Evolutionary conservation across 2,329 filamentous ascomycete genomes (phyloP).

Genomic region (Trichoderma sp.): DNA sequence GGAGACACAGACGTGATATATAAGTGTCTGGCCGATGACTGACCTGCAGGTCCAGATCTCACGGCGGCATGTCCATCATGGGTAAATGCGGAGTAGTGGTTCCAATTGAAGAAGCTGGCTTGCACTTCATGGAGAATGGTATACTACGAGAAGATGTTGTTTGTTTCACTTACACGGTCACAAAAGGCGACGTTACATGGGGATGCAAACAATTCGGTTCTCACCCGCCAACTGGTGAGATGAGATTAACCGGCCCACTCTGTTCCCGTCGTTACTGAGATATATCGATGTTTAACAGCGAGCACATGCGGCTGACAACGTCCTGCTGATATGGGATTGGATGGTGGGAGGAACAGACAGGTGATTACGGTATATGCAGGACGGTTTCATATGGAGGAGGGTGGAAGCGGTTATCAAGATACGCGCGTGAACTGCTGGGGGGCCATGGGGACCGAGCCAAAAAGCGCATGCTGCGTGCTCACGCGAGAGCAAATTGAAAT

Average conservation of each 20-base stretch:
- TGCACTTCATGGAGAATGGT: background rate
- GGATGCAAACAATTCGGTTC: background rate
- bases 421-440: background rate
- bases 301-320: background rate
- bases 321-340: background rate
- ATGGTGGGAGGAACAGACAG: background rate
- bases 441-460: background rate
- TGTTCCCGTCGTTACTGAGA: background rate
- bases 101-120: background rate
- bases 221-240: slow-evolving; percentile 7
- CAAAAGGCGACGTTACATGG: slow-evolving; percentile 18
- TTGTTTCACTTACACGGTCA: background rate
- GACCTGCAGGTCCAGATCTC: background rate
- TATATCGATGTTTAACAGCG: background rate
- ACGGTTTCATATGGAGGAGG: background rate
- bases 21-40: background rate
- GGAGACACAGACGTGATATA: background rate
- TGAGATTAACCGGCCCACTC: slow-evolving; percentile 3
- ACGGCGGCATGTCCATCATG: background rate
- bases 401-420: background rate
- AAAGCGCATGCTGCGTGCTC: slow-evolving; percentile 1
- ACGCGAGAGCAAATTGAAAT: background rate
- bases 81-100: background rate
- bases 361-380: background rate
- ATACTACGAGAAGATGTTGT: background rate